A percentile compares a stretch with the other conserved stretches of the same genome.
Evolutionary conservation across 2,329 filamentous ascomycete genomes (phyloP).

Genomic region (Cladobotryum protrusum): DNA sequence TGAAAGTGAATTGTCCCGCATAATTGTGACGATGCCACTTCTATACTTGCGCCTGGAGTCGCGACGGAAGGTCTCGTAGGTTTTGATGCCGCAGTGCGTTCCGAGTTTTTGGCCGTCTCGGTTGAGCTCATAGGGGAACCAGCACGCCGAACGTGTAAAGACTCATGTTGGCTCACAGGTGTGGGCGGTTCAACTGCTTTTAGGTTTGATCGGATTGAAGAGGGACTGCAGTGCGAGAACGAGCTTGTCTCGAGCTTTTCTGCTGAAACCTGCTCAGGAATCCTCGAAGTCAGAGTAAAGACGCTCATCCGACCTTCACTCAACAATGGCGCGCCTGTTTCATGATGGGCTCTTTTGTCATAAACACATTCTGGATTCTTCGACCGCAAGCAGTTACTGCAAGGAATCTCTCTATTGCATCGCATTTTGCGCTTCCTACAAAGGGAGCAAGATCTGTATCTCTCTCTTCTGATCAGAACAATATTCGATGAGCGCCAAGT

Average conservation of each 20-base stretch:
- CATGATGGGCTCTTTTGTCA: constrained; percentile 14
- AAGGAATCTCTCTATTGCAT: constrained; percentile 36
- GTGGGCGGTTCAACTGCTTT: constrained; percentile 8
- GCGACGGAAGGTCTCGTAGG: not conserved
- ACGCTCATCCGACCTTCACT: not conserved
- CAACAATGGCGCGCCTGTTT: not conserved
- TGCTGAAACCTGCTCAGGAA: not conserved
- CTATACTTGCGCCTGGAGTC: constrained; percentile 27
- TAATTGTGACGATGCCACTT: constrained; percentile 26
- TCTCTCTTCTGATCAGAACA: not conserved
- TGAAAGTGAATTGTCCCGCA: constrained; percentile 39
- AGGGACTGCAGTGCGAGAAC: not conserved
- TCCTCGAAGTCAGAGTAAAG: not conserved
- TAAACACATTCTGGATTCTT: constrained; percentile 30
- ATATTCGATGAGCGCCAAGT: not conserved
- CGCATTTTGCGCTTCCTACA: constrained; percentile 39
- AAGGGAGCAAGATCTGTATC: constrained; percentile 32
- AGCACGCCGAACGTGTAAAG: not conserved
- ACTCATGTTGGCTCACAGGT: constrained; percentile 12
- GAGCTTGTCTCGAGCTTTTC: not conserved
- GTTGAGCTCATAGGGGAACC: no score
- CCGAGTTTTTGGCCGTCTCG: no score
- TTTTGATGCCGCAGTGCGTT: no score
- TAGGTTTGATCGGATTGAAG: not conserved
- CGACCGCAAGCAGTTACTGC: constrained; percentile 36